Evolutionary conservation across 306 rosid genomes (phyloP).

Genomic region (Vicia sativa): DNA sequence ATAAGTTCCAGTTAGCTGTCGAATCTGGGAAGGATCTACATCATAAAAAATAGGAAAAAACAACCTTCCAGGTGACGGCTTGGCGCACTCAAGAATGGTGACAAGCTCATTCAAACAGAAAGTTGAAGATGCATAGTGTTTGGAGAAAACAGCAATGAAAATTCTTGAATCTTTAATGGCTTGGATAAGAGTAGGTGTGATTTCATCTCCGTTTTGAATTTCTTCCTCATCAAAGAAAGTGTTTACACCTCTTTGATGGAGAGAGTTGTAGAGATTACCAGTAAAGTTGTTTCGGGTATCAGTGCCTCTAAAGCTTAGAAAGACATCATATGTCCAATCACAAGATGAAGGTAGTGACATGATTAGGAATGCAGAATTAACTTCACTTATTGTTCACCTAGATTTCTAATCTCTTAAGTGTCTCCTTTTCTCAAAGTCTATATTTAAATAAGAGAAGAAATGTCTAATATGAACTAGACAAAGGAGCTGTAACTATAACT

Average conservation of each 20-base stretch:
- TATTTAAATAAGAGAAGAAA: too few species aligned
- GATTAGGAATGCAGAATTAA: too few species aligned
- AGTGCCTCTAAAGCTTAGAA: slow-evolving; percentile 3
- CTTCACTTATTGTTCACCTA: too few species aligned
- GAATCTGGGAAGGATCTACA: not conserved
- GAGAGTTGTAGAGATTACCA: not conserved
- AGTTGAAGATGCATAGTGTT: not conserved
- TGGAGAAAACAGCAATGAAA: slow-evolving; percentile 4
- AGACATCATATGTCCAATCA: slow-evolving; percentile 29
- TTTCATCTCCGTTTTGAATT: slow-evolving; percentile 1
- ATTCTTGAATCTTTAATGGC: not conserved
- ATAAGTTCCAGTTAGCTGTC: not conserved
- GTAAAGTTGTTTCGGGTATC: not conserved
- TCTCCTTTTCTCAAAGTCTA: too few species aligned
- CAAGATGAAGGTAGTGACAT: not conserved
- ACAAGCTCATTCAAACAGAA: slow-evolving; percentile 11
- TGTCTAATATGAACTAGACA: too few species aligned
- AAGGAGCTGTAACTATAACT: too few species aligned
- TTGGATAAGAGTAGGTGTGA: slow-evolving; percentile 1
- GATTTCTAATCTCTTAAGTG: too few species aligned
- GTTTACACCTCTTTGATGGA: not conserved
- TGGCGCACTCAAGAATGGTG: not conserved
- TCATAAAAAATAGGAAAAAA: slow-evolving; percentile 2
- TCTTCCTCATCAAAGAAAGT: slow-evolving; percentile 7
- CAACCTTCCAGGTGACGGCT: not conserved